Base-by-base conservation (phyloP, 768 basidiomycete species). In the Pleurotus salmoneostramineus region DNA sequence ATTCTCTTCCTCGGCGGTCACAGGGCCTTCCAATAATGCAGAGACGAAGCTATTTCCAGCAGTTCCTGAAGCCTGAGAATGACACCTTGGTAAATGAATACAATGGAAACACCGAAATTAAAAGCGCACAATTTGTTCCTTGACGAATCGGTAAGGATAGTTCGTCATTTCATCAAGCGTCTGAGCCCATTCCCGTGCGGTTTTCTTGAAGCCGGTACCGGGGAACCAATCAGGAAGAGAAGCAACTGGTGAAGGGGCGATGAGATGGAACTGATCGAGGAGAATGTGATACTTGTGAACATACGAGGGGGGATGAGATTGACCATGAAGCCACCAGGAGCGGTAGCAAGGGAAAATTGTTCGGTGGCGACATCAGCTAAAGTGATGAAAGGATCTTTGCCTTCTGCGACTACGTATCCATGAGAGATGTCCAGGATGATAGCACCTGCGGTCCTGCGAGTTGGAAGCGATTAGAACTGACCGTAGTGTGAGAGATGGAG, bases 151-250 rank as follows among this genome's bases (percentile, higher is more conserved):
- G 57, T 78, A 74, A 2, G 83, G 83, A 5, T 68, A 64, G 31
- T 83, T 76, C 6, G 75, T 75, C 78, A 82, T 76, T 21, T 70
- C 69, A n/a, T 69, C 59, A 6, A 80, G 67, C 2, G 74, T 75
- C 21, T 61, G 62, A 5, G 72, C 72, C 78, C 81, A 83, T 57
- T 71, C 68, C 43, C 66, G 72, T 0, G 82, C 83, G 21, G 69
- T 76, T 47, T 63, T 60, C 64, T 84, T 77, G 72, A 85, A 85
- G 0, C 70, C 69, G 7, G 80, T 79, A 4, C 84, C 84, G 3
- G 84, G 84, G 60, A 84, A 75, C 84, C 84, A 85, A n/a, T 72
- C 68, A 14, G 82, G 81, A 43, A 82, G 51, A 55, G 79, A 65
- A 37, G 71, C 70, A 0, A 10, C 17, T 32, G 11, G 8, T 21